Evolutionary conservation across 495 filamentous ascomycete genomes (phyloP).

Genomic region (Trypethelium eluteriae): DNA sequence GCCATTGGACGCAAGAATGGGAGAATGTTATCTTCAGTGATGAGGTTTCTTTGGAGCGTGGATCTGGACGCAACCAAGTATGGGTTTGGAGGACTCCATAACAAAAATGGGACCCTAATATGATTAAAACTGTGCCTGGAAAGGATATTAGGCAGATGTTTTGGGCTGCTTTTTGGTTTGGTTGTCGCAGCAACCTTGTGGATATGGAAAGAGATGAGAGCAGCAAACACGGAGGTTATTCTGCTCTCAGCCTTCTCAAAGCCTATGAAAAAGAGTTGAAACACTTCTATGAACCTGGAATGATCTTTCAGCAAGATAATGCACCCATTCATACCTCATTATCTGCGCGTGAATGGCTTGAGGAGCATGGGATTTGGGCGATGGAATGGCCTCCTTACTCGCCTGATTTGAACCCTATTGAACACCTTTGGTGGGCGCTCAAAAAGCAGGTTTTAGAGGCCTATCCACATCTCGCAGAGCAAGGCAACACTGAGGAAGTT

Average conservation of each 20-base stretch:
- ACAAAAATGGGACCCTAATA: background rate
- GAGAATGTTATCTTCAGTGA: conserved; percentile 6
- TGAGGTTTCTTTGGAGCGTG: conserved; percentile 9
- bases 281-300: conserved; percentile 5
- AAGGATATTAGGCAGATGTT: conserved; percentile 4
- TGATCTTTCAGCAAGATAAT: conserved; percentile 19
- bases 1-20: conserved; percentile 12
- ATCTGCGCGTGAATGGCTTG: conserved; percentile 11
- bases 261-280: conserved; percentile 1
- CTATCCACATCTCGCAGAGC: conserved; percentile 12
- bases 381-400: conserved; percentile 20
- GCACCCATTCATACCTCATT: conserved; percentile 11
- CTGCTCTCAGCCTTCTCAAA: background rate
- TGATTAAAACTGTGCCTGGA: background rate
- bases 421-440: conserved; percentile 14
- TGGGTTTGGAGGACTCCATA: conserved; percentile 13
- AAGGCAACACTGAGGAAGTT: background rate
- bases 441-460: conserved; percentile 16
- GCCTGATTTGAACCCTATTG: conserved; percentile 18
- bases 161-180: background rate
- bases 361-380: conserved; percentile 8
- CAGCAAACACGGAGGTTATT: background rate
- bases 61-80: background rate
- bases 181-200: background rate
- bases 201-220: conserved; percentile 5